Evolutionary conservation across 2,329 filamentous ascomycete genomes (phyloP), one percentile per base, ranked within the genome.

Genomic region (Trichophyton benhamiae): DNA sequence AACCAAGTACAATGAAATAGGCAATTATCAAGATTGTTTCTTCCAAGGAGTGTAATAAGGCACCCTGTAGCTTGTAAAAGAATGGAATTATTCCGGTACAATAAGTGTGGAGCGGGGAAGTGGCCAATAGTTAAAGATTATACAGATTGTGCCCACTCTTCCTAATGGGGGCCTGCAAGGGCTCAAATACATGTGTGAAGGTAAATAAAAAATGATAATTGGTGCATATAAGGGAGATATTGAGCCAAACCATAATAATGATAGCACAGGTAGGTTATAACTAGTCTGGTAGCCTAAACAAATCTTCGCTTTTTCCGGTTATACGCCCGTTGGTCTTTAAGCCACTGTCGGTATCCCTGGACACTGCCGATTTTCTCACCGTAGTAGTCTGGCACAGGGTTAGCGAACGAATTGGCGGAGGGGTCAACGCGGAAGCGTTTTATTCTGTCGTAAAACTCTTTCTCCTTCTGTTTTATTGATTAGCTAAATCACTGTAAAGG

Each of bases 291-390:
- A 1, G 6, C n/a, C 46, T 58, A 66, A 62, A 76, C 73, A 64
- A 74, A 75, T 63, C 68, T 75, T 52, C 73, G 71, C 73, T 84
- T 86, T 83, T 95, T 95, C 80, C 91, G 91, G 78, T 95, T 96
- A 78, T 96, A 99, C 8, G 91, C 92, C 65, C 92, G 82, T 80
- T 97, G 94, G 72, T 99, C 94, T 80, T 96, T 97, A 70, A 99
- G 78, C 94, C 94, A 99, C 74, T 90, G 87, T 69, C 94, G 81
- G 75, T 97, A 99, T 55, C 89, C 91, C 60, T 86, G 82, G 22
- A 97, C 90, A 69, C 91, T 96, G 59, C 88, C 89, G 69, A 99
- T 96, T 82, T 96, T 97, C 79, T 99, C 94, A 69, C 94, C 94
- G 71, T 99, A 99, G 77, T 96, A 99, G 73, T 99, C 94, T 49